phyloP scores from a whole-genome alignment of 768 basidiomycete genomes.

The Neoboletus magnificus region DNA sequence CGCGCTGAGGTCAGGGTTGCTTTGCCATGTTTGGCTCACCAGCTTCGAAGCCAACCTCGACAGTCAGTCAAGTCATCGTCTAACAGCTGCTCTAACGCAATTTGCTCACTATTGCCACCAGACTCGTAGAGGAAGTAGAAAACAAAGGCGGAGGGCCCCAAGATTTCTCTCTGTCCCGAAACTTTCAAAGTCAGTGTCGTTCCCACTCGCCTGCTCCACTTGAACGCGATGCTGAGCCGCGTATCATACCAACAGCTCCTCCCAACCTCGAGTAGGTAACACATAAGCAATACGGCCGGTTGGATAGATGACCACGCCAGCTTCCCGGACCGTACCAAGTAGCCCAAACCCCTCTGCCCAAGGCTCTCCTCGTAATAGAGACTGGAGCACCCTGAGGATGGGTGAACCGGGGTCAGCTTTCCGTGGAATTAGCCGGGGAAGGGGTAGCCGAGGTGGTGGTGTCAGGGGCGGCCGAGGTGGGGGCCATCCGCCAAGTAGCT shows the following conservation, averaged over 20 bases:
- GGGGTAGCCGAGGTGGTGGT: conserved; percentile 35
- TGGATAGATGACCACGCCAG: conserved; percentile 42
- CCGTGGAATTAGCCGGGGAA: conserved; percentile 39
- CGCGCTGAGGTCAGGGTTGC: conserved; percentile 14
- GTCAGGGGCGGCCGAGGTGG: conserved; percentile 24
- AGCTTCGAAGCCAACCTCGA: background rate
- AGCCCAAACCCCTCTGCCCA: conserved; percentile 28
- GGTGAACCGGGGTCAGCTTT: conserved; percentile 49
- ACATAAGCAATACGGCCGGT: background rate
- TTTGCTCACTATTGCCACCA: background rate
- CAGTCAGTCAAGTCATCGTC: background rate
- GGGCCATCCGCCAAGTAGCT: conserved; percentile 26
- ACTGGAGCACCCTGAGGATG: conserved; percentile 40
- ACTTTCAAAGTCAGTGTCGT: conserved; percentile 14
- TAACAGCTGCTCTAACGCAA: background rate
- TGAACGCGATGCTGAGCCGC: conserved; percentile 11
- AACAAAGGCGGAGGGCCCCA: background rate
- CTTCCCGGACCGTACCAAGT: conserved; percentile 28
- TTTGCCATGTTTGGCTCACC: conserved; percentile 32
- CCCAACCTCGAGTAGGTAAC: background rate
- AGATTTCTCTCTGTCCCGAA: background rate
- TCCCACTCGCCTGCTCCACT: background rate
- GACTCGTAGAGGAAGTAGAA: background rate
- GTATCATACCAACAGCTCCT: conserved; percentile 4
- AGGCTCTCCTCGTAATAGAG: conserved; percentile 33